Evolutionary conservation across 805 yeast genomes (phyloP), one percentile per base, ranked within the genome.

Genomic region (Citeromyces nyonsensis): DNA sequence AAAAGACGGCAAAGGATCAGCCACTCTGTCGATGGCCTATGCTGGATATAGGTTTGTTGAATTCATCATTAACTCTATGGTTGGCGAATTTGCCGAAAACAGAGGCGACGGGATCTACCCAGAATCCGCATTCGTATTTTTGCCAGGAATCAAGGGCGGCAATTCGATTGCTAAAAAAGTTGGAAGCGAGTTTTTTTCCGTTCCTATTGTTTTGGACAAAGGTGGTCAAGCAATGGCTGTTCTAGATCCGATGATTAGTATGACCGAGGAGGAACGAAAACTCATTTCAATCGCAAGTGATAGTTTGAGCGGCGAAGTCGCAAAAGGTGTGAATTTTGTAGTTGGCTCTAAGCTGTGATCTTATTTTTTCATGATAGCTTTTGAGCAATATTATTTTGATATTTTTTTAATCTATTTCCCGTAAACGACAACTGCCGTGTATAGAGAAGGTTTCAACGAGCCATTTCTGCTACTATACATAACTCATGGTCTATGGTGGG

Each of bases 21-120:
- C 88, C 35, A 79, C 91, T 31, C 61, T 79, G 47, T 79, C 88
- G 24, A 79, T 79, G 91, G 88, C 88, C 37, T 77, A 74, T 48
- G 86, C 88, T 30, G 88, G 86, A 47, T 80, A 73, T 51, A 68
- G 76, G 44, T 79, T 84, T 52, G 80, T 85, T 22, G 75, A 70
- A 40, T 57, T 59, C 26, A 52, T 47, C 20, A 12, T 45, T 2
- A 33, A 29, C 15, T 68, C 43, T 11, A 24, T 35, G 2, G 30
- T 36, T 9, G 24, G 15, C 22, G 7, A 18, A 5, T 18, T 7
- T 7, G 22, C 7, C 22, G 22, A 5, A 18, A 18, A 18, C n/a
- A 6, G 24, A n/a, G 2, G 36, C 29, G 38, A 2, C 4, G 12
- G 9, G 3, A 35, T n/a, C 11, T 28, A 49, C 3, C 61, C 67